Evolutionary conservation across 1,139 yeast species (phyloP).

Genomic region (Yamadazyma taylorii): DNA sequence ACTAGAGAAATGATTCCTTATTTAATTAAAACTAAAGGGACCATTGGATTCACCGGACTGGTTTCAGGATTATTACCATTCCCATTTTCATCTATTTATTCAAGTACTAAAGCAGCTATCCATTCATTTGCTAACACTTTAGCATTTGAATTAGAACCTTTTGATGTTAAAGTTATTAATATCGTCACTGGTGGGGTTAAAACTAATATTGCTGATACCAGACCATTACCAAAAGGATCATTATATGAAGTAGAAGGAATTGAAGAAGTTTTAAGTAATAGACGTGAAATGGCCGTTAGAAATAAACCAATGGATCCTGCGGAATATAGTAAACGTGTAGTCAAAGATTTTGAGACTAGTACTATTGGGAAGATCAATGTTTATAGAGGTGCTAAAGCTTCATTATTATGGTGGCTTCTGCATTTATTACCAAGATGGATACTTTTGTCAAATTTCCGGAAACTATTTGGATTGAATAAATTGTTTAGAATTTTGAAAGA

Average conservation of each 20-base stretch:
- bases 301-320: constrained; percentile 62
- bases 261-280: constrained; percentile 43
- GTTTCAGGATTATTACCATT: constrained; percentile 65
- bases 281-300: constrained; percentile 62
- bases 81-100: constrained; percentile 70
- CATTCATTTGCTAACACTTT: constrained; percentile 66
- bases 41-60: constrained; percentile 75
- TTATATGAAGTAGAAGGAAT: constrained; percentile 53
- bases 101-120: constrained; percentile 76
- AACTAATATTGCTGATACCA: constrained; percentile 56
- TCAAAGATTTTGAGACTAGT: constrained; percentile 46
- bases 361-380: constrained; percentile 38
- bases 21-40: constrained; percentile 67
- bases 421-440: constrained; percentile 49
- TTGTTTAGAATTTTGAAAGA: constrained; percentile 23
- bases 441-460: constrained; percentile 42
- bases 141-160: constrained; percentile 69
- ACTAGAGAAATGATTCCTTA: constrained; percentile 59
- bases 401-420: constrained; percentile 30
- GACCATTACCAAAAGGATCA: constrained; percentile 58
- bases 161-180: constrained; percentile 63
- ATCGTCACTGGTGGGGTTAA: constrained; percentile 55
- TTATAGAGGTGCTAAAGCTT: constrained; percentile 58
- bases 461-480: constrained; percentile 47
- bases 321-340: constrained; percentile 55